A percentile compares a stretch with the other conserved stretches of the same genome.
Evolutionary conservation across 306 rosid genomes (phyloP).

Genomic region (barrel medic (Medicago truncatula)): MtrunA17r5.0-ANR NC_053048.1:42025501-42026000

Average conservation of each 20-base stretch:
- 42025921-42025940: neutral
- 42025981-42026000: no score
- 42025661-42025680: conserved; percentile 35
- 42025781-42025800: no score
- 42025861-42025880: neutral
- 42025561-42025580: conserved; percentile 10
- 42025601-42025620: conserved; percentile 37
- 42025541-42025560: conserved; percentile 41
- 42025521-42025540: conserved; percentile 27
- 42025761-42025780: no score
- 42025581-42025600: conserved; percentile 36
- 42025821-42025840: neutral
- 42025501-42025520: conserved; percentile 42
- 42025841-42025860: neutral
- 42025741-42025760: neutral
- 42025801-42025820: neutral
- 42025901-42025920: neutral
- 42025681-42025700: conserved; percentile 25
- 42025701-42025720: neutral
- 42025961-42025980: no score
- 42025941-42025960: no score
- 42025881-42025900: neutral
- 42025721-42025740: conserved; percentile 6
- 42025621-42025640: conserved; percentile 42
- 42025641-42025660: conserved; percentile 28